These are phyloP conservation scores for Fragaria vesca DNA, from an alignment of 306 rosid species.

Conservation along the genomic window DNA sequence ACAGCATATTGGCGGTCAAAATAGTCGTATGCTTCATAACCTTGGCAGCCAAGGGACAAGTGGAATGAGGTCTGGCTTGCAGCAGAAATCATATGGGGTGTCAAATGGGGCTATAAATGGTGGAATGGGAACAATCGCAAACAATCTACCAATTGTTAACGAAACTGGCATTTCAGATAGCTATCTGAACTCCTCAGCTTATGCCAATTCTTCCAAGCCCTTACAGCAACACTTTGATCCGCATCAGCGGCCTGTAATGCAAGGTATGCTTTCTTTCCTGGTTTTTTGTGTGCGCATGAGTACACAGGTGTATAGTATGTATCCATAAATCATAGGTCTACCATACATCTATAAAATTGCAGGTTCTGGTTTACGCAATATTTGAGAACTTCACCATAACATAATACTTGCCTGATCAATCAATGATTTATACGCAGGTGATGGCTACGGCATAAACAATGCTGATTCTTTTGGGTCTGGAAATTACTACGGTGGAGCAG, in stretches of 20 bases:
- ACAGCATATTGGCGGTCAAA: conserved; percentile 71
- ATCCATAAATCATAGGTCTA: not conserved
- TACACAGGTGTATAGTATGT: not conserved
- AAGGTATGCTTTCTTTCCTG: conserved; percentile 48
- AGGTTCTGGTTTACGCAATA: not conserved
- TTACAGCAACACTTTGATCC: conserved; percentile 67
- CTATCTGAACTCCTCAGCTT: conserved; percentile 46
- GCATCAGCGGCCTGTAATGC: conserved; percentile 55
- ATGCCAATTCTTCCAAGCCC: conserved; percentile 65
- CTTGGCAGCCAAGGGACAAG: conserved; percentile 67
- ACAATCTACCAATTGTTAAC: conserved; percentile 50
- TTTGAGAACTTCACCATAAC: conserved; percentile 11
- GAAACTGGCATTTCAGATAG: conserved; percentile 69
- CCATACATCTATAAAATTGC: not conserved
- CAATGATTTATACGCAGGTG: conserved; percentile 54
- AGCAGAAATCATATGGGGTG: conserved; percentile 70
- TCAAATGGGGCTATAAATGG: conserved; percentile 71
- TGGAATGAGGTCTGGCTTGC: conserved; percentile 78
- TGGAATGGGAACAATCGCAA: conserved; percentile 76
- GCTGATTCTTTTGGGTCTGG: conserved; percentile 70
- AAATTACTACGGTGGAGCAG: conserved; percentile 52
- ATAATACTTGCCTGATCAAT: conserved; percentile 28
- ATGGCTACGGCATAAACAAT: conserved; percentile 67
- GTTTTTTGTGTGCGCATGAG: conserved; percentile 8
- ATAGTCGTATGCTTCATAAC: conserved; percentile 66